Evolutionary conservation across 2,329 filamentous ascomycete genomes (phyloP).

Genomic region (Teratosphaeria nubilosa): DNA sequence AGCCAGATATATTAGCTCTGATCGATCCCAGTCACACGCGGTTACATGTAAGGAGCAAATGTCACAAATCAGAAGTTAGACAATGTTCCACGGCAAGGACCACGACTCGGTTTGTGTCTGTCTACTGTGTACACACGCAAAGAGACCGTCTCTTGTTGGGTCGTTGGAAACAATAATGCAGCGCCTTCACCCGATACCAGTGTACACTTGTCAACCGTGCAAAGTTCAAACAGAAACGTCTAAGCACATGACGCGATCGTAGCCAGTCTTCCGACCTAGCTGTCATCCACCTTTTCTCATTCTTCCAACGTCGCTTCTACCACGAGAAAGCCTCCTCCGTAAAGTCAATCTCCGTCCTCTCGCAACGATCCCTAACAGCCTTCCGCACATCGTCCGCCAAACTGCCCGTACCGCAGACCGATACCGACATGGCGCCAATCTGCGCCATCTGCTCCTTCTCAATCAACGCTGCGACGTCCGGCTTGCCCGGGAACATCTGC

Average conservation of each 20-base stretch:
- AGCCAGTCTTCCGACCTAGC: not conserved
- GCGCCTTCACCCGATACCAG: too few species aligned
- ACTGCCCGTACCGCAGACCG: constrained; percentile 64
- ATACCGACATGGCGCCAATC: constrained; percentile 79
- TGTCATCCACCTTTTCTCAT: not conserved
- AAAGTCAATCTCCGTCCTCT: constrained; percentile 61
- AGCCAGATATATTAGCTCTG: too few species aligned
- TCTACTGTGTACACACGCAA: not conserved
- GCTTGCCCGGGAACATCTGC: constrained; percentile 84
- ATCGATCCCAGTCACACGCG: too few species aligned
- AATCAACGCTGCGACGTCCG: constrained; percentile 70
- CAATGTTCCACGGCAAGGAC: too few species aligned
- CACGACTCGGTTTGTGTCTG: not conserved
- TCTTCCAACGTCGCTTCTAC: constrained; percentile 26
- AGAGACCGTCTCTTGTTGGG: not conserved
- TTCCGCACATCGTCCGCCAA: constrained; percentile 65
- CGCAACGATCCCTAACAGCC: constrained; percentile 55
- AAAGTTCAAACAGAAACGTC: too few species aligned
- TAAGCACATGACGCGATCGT: not conserved
- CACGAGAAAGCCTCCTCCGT: constrained; percentile 68
- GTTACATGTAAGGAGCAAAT: too few species aligned
- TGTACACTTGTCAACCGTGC: too few species aligned
- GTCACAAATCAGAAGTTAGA: too few species aligned
- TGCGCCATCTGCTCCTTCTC: constrained; percentile 72
- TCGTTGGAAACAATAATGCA: too few species aligned